These are phyloP conservation scores for Aphanomyces stellatus DNA, from an alignment of 352 stramenopile genomes.

Conservation along the genomic window DNA sequence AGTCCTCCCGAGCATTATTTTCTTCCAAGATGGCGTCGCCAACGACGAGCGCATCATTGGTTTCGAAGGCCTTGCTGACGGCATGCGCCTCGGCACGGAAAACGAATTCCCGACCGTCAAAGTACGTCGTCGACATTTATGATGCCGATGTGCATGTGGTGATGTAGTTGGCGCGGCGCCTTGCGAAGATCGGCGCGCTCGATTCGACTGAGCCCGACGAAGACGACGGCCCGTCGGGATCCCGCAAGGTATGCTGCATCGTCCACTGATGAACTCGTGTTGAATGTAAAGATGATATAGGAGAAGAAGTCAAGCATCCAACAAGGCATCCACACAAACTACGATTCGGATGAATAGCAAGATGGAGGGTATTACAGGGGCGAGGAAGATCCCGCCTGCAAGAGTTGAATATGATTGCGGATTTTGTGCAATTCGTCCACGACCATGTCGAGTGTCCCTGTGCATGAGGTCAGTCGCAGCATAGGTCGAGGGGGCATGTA, in stretches of 20 bases:
- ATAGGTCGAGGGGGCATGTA: neutral
- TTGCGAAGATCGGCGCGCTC: constrained; percentile 54
- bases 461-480: neutral
- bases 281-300: neutral
- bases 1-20: constrained; percentile 90
- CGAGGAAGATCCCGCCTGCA: neutral
- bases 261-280: neutral
- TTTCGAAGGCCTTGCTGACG: constrained; percentile 89
- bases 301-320: constrained; percentile 13
- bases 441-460: neutral
- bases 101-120: constrained; percentile 56
- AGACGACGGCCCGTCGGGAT: constrained; percentile 24
- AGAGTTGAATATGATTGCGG: constrained; percentile 1
- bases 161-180: constrained; percentile 43
- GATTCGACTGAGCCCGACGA: constrained; percentile 34
- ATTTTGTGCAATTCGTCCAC: constrained; percentile 1
- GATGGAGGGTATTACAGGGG: too few relatives aligned
- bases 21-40: constrained; percentile 89
- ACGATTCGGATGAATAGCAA: constrained; percentile 13
- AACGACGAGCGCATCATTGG: constrained; percentile 83
- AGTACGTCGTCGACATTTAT: constrained; percentile 25
- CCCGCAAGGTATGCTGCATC: neutral
- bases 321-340: neutral
- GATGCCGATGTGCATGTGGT: neutral
- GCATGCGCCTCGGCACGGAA: constrained; percentile 30